A percentile compares a stretch with the other conserved stretches of the same genome.
phyloP scores from a whole-genome alignment of 108 stramenopile genomes.

The Fragilaria radians region DNA sequence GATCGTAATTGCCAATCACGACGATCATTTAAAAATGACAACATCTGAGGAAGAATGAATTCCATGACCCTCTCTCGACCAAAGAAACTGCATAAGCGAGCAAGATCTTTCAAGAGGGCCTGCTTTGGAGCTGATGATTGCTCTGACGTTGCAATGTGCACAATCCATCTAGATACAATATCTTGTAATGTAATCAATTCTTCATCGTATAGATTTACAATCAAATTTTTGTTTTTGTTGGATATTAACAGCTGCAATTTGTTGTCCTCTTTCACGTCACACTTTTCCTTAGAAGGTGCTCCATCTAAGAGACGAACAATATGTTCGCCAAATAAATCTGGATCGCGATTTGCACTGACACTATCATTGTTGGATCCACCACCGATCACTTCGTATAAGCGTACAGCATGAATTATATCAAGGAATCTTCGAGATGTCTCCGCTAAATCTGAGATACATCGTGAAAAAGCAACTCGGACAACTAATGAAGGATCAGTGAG shows the following conservation, averaged over 20 bases:
- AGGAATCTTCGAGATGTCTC: conserved; percentile 84
- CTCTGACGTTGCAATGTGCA: conserved; percentile 80
- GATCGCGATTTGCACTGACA: neutral
- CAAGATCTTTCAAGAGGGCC: conserved; percentile 73
- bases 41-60: conserved; percentile 85
- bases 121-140: conserved; percentile 78
- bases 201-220: conserved; percentile 63
- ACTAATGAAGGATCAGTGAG: conserved; percentile 76
- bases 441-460: conserved; percentile 74
- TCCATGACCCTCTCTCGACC: conserved; percentile 79
- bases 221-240: conserved; percentile 16
- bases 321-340: conserved; percentile 39
- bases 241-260: neutral
- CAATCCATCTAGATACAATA: conserved; percentile 77
- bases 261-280: conserved; percentile 1
- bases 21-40: conserved; percentile 92
- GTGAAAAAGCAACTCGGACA: conserved; percentile 83
- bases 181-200: conserved; percentile 74
- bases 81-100: conserved; percentile 89
- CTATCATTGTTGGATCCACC: conserved; percentile 44
- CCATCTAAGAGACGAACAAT: conserved; percentile 35
- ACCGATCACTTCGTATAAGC: conserved; percentile 69
- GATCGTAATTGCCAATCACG: conserved; percentile 91
- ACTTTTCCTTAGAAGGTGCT: conserved; percentile 4
- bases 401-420: conserved; percentile 82